Conservation (phyloP, 305 asterid species). For the Fraxinus sp. region DNA sequence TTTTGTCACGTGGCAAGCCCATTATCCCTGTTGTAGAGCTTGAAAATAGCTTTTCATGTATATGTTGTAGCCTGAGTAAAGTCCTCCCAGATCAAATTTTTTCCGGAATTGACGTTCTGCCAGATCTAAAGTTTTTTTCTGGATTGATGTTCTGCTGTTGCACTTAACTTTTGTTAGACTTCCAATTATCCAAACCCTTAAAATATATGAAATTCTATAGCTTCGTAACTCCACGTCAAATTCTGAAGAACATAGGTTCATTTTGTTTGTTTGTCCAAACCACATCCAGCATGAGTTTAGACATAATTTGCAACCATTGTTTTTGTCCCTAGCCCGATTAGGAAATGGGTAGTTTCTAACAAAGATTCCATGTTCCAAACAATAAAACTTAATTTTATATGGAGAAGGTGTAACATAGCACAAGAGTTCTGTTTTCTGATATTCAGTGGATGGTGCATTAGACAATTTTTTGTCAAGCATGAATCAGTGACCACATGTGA, state of each 20-base stretch:
- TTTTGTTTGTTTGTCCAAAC: neutral
- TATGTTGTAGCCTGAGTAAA: neutral
- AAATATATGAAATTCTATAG: neutral
- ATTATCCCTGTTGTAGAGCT: neutral
- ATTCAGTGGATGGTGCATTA: neutral
- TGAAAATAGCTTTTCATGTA: neutral
- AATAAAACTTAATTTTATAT: neutral
- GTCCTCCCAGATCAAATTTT: neutral
- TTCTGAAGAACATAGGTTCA: neutral
- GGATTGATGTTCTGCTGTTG: neutral
- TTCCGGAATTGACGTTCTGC: neutral
- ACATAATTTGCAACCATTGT: neutral
- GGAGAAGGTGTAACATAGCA: neutral
- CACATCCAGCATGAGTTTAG: neutral
- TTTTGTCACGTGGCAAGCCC: neutral
- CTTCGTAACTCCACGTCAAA: neutral
- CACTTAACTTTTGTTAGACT: neutral
- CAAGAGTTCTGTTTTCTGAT: neutral
- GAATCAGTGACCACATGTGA: neutral
- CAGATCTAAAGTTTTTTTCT: neutral
- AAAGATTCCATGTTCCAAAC: neutral
- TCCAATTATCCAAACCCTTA: neutral
- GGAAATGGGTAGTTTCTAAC: neutral
- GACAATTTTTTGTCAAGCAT: neutral
- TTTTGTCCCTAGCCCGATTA: neutral